These are phyloP conservation scores for Scytalidium lignicola DNA, from an alignment of 2,329 filamentous ascomycete species.

Conservation along the genomic window DNA sequence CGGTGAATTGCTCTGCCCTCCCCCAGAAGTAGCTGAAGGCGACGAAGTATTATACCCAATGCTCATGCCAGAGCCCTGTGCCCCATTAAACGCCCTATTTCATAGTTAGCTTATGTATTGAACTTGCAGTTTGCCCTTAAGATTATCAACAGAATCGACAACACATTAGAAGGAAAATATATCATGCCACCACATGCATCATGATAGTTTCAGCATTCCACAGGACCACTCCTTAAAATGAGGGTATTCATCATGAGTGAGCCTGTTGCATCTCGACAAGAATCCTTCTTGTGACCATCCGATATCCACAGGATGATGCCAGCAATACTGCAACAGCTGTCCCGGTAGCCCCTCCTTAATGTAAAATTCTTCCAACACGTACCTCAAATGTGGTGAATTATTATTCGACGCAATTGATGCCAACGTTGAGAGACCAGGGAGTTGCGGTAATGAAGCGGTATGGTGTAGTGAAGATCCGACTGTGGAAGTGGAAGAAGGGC, in stretches of 20 bases:
- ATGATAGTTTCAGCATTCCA: too few species aligned
- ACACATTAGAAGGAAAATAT: too few species aligned
- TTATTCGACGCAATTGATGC: constrained; percentile 48
- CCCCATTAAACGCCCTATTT: background rate
- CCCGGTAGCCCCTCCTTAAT: constrained; percentile 2
- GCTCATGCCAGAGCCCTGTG: constrained; percentile 38
- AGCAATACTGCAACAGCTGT: too few species aligned
- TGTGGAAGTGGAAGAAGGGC: constrained; percentile 47
- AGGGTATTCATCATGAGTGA: too few species aligned
- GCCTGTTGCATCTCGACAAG: too few species aligned
- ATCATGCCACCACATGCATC: too few species aligned
- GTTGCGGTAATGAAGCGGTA: constrained; percentile 33
- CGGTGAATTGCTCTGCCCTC: constrained; percentile 55
- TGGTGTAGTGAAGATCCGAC: constrained; percentile 37
- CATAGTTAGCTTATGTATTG: constrained; percentile 25
- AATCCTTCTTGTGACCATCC: too few species aligned
- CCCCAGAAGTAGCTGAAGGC: constrained; percentile 56
- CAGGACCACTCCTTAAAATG: too few species aligned
- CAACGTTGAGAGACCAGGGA: constrained; percentile 54
- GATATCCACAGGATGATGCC: too few species aligned
- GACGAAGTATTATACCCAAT: constrained; percentile 58
- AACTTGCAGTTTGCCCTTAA: constrained; percentile 4
- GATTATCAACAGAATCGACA: background rate
- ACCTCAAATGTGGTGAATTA: constrained; percentile 45
- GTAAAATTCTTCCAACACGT: constrained; percentile 27